Evolutionary conservation across 225 moss, liverwort and hornwort species (phyloP).

Genomic region (Sphagnum tenellum): DNA sequence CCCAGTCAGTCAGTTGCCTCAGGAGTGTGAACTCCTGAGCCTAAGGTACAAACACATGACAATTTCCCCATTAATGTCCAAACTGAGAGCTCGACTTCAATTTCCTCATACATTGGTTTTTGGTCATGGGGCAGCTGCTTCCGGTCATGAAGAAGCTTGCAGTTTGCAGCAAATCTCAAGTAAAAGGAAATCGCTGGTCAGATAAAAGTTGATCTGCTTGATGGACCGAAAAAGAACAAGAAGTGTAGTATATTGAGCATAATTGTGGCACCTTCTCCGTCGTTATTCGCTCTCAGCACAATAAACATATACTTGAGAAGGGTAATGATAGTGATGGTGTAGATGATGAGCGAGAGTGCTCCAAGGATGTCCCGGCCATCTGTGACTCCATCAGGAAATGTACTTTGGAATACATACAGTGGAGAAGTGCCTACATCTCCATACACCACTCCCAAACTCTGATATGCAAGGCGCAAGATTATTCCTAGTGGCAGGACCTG

Average conservation of each 20-base stretch:
- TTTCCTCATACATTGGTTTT: not conserved
- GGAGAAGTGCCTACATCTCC: slow-evolving; percentile 97
- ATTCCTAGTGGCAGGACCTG: slow-evolving; percentile 43
- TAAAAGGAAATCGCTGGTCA: not conserved
- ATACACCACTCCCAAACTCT: slow-evolving; percentile 88
- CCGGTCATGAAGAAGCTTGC: too few species aligned
- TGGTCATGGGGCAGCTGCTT: not conserved
- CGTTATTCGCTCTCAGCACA: slow-evolving; percentile 73
- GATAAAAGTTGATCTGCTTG: not conserved
- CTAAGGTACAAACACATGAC: too few species aligned
- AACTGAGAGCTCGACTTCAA: not conserved
- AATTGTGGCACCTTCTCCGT: slow-evolving; percentile 71
- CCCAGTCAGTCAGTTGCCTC: not conserved
- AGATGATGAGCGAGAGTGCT: slow-evolving; percentile 76
- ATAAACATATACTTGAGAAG: slow-evolving; percentile 80
- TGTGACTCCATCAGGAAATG: slow-evolving; percentile 36
- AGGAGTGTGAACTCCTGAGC: not conserved
- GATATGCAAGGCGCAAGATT: slow-evolving; percentile 55
- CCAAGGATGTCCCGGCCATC: slow-evolving; percentile 46
- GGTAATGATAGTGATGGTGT: slow-evolving; percentile 64
- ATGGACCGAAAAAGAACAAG: too few species aligned
- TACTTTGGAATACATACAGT: slow-evolving; percentile 73
- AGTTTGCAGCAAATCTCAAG: not conserved
- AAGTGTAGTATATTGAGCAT: not conserved
- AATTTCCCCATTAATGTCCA: not conserved